These are phyloP conservation scores for Auricularia auricula-judae DNA, from an alignment of 768 basidiomycete species.

Conservation along the genomic window DNA sequence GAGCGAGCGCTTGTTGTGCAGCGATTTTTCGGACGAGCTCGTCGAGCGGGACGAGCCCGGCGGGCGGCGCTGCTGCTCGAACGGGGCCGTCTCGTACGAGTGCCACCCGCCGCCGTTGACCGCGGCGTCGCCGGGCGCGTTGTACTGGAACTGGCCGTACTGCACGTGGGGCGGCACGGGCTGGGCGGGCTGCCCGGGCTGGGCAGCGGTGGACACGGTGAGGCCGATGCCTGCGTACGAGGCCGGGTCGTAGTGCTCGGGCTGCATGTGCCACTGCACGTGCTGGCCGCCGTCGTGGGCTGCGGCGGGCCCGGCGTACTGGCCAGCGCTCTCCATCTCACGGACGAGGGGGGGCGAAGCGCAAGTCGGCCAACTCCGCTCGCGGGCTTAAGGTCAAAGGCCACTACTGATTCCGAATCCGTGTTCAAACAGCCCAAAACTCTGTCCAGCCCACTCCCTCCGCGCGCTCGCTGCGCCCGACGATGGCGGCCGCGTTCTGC, in stretches of 20 bases:
- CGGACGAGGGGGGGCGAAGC: no score
- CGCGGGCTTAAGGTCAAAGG: no score
- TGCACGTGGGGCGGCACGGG: slow-evolving; percentile 10
- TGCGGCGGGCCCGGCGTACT: no score
- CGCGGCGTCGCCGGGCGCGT: slow-evolving; percentile 1
- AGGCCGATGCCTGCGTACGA: slow-evolving; percentile 20
- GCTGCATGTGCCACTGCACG: not conserved
- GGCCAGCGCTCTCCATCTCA: no score
- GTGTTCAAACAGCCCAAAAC: not conserved
- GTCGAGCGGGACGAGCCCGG: slow-evolving; percentile 33
- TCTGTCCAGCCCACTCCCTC: not conserved
- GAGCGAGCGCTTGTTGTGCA: slow-evolving; percentile 61
- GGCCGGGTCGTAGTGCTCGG: slow-evolving; percentile 7
- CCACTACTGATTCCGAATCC: not conserved
- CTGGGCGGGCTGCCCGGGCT: slow-evolving; percentile 12
- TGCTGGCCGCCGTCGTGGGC: not conserved
- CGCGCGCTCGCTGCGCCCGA: not conserved
- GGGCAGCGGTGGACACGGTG: slow-evolving; percentile 22
- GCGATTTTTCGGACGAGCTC: slow-evolving; percentile 40
- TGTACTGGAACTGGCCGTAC: slow-evolving; percentile 10
- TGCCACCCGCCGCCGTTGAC: not conserved
- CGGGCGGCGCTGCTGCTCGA: slow-evolving; percentile 18
- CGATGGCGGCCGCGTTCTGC: slow-evolving; percentile 60
- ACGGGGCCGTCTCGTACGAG: slow-evolving; percentile 2
- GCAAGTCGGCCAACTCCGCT: no score